These are phyloP conservation scores for Aureobasidium sp. DNA, from an alignment of 2,329 filamentous ascomycete species.

Conservation along the genomic window DNA sequence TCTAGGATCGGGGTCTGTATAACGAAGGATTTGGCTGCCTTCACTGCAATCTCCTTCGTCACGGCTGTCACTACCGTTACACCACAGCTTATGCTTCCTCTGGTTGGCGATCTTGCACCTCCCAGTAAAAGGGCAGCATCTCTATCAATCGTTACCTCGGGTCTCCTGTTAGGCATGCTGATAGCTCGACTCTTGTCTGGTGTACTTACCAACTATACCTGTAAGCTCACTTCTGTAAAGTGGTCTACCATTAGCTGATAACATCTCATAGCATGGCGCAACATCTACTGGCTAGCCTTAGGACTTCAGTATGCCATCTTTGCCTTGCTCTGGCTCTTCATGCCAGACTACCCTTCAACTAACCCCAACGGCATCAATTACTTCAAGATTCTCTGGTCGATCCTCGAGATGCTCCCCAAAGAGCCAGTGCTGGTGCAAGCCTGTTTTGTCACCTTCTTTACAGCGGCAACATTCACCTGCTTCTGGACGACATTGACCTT, in stretches of 20 bases:
- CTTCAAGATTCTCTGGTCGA: conserved; percentile 55
- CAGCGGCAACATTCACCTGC: conserved; percentile 52
- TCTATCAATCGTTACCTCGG: conserved; percentile 66
- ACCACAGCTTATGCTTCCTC: conserved; percentile 64
- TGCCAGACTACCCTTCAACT: conserved; percentile 73
- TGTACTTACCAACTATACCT: conserved; percentile 52
- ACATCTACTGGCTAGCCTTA: conserved; percentile 70
- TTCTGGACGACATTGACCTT: conserved; percentile 77
- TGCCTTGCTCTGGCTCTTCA: conserved; percentile 57
- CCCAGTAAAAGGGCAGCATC: conserved; percentile 58
- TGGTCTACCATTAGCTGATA: neutral
- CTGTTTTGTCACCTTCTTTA: conserved; percentile 57
- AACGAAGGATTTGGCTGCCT: conserved; percentile 55
- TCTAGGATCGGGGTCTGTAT: conserved; percentile 62
- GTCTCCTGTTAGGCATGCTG: conserved; percentile 66
- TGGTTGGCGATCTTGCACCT: conserved; percentile 71
- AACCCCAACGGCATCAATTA: conserved; percentile 61
- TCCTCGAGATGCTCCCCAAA: conserved; percentile 53
- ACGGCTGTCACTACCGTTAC: conserved; percentile 73
- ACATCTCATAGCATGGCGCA: conserved; percentile 60
- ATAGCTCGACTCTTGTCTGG: conserved; percentile 69
- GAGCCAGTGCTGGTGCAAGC: conserved; percentile 64
- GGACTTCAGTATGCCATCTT: conserved; percentile 63
- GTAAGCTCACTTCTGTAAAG: neutral
- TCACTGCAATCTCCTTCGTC: conserved; percentile 63